Conservation (phyloP, 2,329 filamentous ascomycete genomes). For the Calonectria ilicicola region DNA sequence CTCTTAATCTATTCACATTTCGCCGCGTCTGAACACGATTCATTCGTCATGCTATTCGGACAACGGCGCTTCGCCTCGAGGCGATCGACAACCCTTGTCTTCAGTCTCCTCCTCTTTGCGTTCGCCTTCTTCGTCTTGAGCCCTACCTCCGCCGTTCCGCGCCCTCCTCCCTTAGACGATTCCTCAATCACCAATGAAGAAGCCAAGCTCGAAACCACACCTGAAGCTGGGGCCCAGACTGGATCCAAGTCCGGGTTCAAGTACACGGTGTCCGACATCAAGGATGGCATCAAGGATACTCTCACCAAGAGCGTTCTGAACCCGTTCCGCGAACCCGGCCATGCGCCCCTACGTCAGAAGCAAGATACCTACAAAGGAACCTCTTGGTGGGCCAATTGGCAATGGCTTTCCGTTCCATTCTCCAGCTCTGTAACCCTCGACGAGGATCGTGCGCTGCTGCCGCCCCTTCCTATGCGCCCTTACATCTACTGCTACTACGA, state of each 20-base stretch:
- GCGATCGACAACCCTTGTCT: constrained; percentile 64
- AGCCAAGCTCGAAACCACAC: constrained; percentile 50
- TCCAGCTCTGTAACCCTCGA: constrained; percentile 84
- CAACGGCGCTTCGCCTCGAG: constrained; percentile 64
- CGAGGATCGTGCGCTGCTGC: constrained; percentile 85
- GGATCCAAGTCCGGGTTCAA: constrained; percentile 48
- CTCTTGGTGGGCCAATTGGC: constrained; percentile 90
- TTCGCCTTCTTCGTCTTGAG: constrained; percentile 64
- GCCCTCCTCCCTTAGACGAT: constrained; percentile 60
- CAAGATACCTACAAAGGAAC: constrained; percentile 84
- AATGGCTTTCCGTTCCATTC: constrained; percentile 87
- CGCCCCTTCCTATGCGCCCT: constrained; percentile 76
- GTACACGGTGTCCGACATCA: constrained; percentile 59
- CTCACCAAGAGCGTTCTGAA: constrained; percentile 66
- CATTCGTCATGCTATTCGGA: constrained; percentile 53
- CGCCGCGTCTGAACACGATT: not conserved
- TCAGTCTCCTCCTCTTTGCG: constrained; percentile 64
- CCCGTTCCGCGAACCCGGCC: constrained; percentile 77
- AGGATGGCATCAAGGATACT: constrained; percentile 47
- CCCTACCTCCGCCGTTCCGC: constrained; percentile 61
- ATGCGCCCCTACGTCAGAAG: constrained; percentile 78
- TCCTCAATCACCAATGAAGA: constrained; percentile 37
- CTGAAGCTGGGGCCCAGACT: too few species aligned
- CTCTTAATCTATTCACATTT: not conserved
- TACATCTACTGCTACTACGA: constrained; percentile 95